These are phyloP conservation scores for Torulaspora maleeae DNA, from an alignment of 805 yeast genomes.

Conservation along the genomic window DNA sequence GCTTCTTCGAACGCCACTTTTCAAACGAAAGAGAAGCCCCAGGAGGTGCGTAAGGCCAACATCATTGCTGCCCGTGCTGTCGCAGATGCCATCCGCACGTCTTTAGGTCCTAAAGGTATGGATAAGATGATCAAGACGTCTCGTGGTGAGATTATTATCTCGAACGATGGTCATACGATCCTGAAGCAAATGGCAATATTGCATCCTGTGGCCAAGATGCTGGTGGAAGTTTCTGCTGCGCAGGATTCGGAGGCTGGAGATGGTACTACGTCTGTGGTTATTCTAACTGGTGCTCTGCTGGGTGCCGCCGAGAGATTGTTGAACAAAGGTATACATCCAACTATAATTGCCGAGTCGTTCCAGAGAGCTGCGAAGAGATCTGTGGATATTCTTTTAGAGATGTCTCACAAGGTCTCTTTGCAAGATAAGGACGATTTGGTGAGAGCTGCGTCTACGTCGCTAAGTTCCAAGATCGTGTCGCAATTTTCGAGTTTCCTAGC, in stretches of 20 bases:
- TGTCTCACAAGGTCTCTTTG: conserved; percentile 78
- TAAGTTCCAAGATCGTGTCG: conserved; percentile 91
- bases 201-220: conserved; percentile 98
- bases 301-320: conserved; percentile 93
- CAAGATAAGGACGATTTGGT: conserved; percentile 76
- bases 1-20: conserved; percentile 77
- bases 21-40: conserved; percentile 90
- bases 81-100: conserved; percentile 90
- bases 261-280: conserved; percentile 97
- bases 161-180: conserved; percentile 98
- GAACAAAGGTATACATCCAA: conserved; percentile 91
- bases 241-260: conserved; percentile 99
- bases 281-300: conserved; percentile 85
- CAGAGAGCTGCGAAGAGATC: conserved; percentile 83
- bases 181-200: conserved; percentile 95
- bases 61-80: conserved; percentile 92
- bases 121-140: conserved; percentile 97
- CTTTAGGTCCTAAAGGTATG: conserved; percentile 99
- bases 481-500: conserved; percentile 83
- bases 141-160: conserved; percentile 85
- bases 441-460: conserved; percentile 91
- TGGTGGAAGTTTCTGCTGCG: conserved; percentile 95
- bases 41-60: conserved; percentile 84
- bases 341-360: conserved; percentile 88
- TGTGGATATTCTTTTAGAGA: conserved; percentile 73